Base-by-base conservation (phyloP, 768 basidiomycete species). In the Phlebiopsis flavidoalba region DNA sequence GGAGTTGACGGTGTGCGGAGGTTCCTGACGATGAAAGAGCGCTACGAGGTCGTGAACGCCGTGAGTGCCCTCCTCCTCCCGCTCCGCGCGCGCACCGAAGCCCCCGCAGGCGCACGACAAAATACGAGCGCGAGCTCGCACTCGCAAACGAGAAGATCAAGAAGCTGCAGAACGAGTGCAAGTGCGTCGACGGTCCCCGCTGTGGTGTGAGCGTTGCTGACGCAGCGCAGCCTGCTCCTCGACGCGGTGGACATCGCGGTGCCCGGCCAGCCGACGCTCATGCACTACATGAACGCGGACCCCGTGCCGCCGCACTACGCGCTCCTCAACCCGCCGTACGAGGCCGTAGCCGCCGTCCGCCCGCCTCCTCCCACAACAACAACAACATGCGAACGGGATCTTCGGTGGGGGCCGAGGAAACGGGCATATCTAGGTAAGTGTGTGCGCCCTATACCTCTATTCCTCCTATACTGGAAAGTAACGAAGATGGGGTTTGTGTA, bases 201-300 rank as follows among this genome's bases (percentile, higher is more conserved):
- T 37, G n/a, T n/a, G n/a, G n/a, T n/a, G n/a, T 21, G 10, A 1
- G 47, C 6, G 49, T 33, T 47, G 8, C 48, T 45, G 7, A 22
- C 31, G 15, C 36, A n/a, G n/a, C 17, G 24, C 61, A 71, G 70
- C 40, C 63, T 71, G 2, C 64, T 71, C n/a, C 66, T 71, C 2
- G 70, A 71, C 57, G 70, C 70, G 15, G 70, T 71, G 7, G 70
- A 71, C 59, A 71, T 71, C 60, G 70, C 70, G 8, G 68, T 66
- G 5, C 67, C 70, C 3, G 68, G 67, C 0, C 68, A 69, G 31
- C 67, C 70, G 19, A 61, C 67, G 1, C 64, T 71, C 15, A 43
- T 68, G 17, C 67, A 71, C 55, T 71, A 71, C 53, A 64, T 71
- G 53, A 46, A 58, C 8, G 64, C 60, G 24, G 70, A 71, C 52